phyloP scores from a whole-genome alignment of 352 stramenopile genomes.

The Phytophthora pinifolia region DNA sequence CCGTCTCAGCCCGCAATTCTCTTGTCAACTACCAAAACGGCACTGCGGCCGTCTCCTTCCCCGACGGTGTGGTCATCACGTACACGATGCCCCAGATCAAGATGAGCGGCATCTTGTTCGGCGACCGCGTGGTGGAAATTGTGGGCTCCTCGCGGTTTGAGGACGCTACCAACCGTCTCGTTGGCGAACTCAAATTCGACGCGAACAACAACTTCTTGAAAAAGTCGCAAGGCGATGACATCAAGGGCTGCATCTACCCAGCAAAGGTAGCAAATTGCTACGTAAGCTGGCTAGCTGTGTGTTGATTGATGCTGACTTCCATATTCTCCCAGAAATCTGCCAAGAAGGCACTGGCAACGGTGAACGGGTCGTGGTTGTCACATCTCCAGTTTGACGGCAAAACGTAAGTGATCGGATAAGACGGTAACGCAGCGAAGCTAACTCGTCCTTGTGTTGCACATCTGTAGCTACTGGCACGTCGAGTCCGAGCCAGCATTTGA shows the following conservation, averaged over 20 bases:
- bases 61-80: conserved; percentile 51
- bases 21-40: conserved; percentile 70
- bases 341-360: conserved; percentile 45
- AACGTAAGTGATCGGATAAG: conserved; percentile 31
- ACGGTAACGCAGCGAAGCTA: not conserved
- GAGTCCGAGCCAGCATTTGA: conserved; percentile 65
- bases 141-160: conserved; percentile 52
- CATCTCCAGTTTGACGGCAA: conserved; percentile 73
- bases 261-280: conserved; percentile 31
- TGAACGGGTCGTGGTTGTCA: conserved; percentile 69
- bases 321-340: conserved; percentile 31
- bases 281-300: too few species aligned
- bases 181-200: conserved; percentile 59
- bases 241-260: conserved; percentile 68
- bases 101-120: conserved; percentile 73
- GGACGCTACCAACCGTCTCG: conserved; percentile 42
- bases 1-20: conserved; percentile 60
- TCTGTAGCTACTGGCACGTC: conserved; percentile 63
- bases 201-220: conserved; percentile 69
- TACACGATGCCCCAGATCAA: conserved; percentile 82
- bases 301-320: not conserved
- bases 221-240: conserved; percentile 64
- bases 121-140: conserved; percentile 72
- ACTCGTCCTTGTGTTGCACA: conserved; percentile 1
- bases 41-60: conserved; percentile 44